phyloP scores from a whole-genome alignment of 1,139 yeast genomes.

The Debaryomyces psychrophilus region DNA sequence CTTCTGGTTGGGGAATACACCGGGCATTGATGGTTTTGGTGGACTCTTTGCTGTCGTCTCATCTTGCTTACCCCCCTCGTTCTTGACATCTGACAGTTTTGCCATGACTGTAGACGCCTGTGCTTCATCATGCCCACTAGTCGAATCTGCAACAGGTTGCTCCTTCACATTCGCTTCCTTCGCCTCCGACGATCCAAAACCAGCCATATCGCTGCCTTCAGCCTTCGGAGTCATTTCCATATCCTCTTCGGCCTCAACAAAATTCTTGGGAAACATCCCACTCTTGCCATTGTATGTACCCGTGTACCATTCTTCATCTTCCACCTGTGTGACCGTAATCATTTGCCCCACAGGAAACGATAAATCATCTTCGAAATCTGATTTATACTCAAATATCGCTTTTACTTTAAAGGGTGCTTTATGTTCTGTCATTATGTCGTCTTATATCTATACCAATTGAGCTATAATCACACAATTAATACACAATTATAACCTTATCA shows the following conservation, averaged over 20 bases:
- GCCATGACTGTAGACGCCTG: background rate
- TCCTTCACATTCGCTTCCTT: slow-evolving; percentile 3
- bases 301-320: slow-evolving; percentile 88
- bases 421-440: slow-evolving; percentile 6
- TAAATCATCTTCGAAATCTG: slow-evolving; percentile 86
- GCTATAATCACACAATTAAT: slow-evolving; percentile 4
- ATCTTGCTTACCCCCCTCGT: slow-evolving; percentile 11
- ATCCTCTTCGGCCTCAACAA: slow-evolving; percentile 53
- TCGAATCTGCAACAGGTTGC: slow-evolving; percentile 11
- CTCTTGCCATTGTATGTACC: slow-evolving; percentile 62
- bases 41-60: slow-evolving; percentile 14
- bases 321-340: slow-evolving; percentile 73
- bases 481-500: background rate
- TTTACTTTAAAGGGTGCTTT: slow-evolving; percentile 65
- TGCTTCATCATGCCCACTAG: slow-evolving; percentile 2
- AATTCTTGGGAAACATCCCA: slow-evolving; percentile 90
- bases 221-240: background rate
- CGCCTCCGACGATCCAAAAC: background rate
- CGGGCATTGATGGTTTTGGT: slow-evolving; percentile 25
- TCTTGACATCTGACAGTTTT: slow-evolving; percentile 6
- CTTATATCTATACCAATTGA: slow-evolving; percentile 8
- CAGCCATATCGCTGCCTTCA: background rate
- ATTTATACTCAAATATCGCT: slow-evolving; percentile 71
- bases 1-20: slow-evolving; percentile 31
- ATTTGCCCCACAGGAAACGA: slow-evolving; percentile 66